Percentiles rank a stretch among this genome's conserved stretches.
phyloP scores from a whole-genome alignment of 163 green algal species.

The Chloromonas sp. region DNA sequence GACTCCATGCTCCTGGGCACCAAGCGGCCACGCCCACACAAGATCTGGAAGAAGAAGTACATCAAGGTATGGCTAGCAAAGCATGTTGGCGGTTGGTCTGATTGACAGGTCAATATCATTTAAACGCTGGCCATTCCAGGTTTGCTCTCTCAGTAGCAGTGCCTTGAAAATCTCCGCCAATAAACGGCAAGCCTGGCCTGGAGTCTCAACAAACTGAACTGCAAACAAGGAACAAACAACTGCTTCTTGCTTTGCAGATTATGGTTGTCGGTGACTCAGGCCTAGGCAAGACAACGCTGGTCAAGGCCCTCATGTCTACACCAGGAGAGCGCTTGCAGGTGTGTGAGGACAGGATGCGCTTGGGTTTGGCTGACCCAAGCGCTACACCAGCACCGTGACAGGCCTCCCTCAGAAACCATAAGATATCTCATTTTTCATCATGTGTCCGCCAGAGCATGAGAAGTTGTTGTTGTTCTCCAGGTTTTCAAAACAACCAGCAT shows the following conservation, averaged over 20 bases:
- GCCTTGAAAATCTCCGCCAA: no score
- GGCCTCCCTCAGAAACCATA: not conserved
- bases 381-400: not conserved
- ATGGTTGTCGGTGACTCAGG: constrained; percentile 66
- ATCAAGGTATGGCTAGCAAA: not conserved
- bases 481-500: no score
- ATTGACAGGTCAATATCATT: no score
- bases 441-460: not conserved
- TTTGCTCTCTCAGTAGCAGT: no score
- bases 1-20: constrained; percentile 33
- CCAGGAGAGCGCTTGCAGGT: constrained; percentile 51
- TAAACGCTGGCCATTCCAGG: no score
- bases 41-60: constrained; percentile 62
- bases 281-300: constrained; percentile 71
- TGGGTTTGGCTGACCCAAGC: not conserved
- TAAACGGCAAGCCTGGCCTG: no score
- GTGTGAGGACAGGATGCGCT: not conserved
- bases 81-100: no score
- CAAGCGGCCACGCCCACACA: constrained; percentile 48
- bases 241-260: constrained; percentile 24
- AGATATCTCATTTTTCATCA: not conserved
- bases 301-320: constrained; percentile 55
- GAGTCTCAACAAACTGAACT: no score
- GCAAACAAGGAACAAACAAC: no score
- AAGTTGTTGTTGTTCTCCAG: no score